These are phyloP conservation scores for Cercospora citrullina DNA, from an alignment of 2,329 filamentous ascomycete species.

Conservation along the genomic window DNA sequence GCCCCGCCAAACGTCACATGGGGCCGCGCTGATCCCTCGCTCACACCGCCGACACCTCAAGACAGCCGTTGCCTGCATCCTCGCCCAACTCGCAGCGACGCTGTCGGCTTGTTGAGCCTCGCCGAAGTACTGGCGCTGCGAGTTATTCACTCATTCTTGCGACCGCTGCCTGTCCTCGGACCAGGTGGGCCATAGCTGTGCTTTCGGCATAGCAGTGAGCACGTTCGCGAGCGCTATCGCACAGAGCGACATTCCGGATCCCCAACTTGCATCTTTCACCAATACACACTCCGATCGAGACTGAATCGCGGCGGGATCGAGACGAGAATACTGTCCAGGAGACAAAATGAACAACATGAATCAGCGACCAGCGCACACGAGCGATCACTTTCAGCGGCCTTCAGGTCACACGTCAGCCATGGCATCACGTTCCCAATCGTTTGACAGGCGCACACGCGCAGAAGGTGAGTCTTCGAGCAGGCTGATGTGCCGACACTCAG, in stretches of 20 bases:
- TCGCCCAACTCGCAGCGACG: not conserved
- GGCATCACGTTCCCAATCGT: constrained; percentile 35
- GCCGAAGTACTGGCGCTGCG: not conserved
- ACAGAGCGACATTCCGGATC: not conserved
- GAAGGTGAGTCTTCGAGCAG: constrained; percentile 32
- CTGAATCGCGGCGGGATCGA: not conserved
- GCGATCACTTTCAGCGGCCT: constrained; percentile 26
- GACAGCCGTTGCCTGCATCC: not conserved
- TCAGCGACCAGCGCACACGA: constrained; percentile 22
- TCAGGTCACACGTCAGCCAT: constrained; percentile 31
- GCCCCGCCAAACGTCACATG: constrained; percentile 5
- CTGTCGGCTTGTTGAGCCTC: not conserved
- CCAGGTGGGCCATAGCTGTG: constrained; percentile 6
- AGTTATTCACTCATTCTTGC: not conserved
- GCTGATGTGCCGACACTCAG: not conserved
- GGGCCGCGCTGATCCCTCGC: not conserved
- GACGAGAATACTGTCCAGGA: not conserved
- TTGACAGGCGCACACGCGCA: constrained; percentile 34
- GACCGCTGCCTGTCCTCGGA: not conserved
- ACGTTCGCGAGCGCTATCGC: not conserved
- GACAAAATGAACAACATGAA: constrained; percentile 14
- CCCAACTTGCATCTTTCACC: not conserved
- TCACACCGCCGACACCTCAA: constrained; percentile 4
- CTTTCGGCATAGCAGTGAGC: constrained; percentile 3
- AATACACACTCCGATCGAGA: not conserved